phyloP scores from a whole-genome alignment of 306 rosid genomes.

The Medicago ruthenica region DNA sequence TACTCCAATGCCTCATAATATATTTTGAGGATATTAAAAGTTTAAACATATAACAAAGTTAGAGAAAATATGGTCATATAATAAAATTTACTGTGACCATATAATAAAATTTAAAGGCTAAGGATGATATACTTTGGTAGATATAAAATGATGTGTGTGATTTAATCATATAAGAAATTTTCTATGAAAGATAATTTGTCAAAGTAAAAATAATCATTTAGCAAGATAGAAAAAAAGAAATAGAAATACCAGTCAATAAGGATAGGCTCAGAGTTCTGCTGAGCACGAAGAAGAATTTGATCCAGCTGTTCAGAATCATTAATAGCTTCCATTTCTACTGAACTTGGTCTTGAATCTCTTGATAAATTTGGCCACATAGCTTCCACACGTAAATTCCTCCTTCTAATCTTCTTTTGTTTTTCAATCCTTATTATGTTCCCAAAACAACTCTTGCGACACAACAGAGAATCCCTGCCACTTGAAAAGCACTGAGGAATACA shows the following conservation, averaged over 20 bases:
- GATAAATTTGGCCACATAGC: slow-evolving; percentile 75
- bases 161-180: neutral
- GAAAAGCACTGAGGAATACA: slow-evolving; percentile 8
- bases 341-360: slow-evolving; percentile 54
- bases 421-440: slow-evolving; percentile 47
- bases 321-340: slow-evolving; percentile 66
- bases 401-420: slow-evolving; percentile 38
- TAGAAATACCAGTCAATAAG: slow-evolving; percentile 77
- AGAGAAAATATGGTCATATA: too few species aligned
- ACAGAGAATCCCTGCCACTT: slow-evolving; percentile 35
- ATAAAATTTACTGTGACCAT: too few species aligned
- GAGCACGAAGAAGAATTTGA: slow-evolving; percentile 66
- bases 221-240: neutral
- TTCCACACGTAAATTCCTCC: slow-evolving; percentile 53
- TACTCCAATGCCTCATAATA: neutral
- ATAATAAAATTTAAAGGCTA: neutral
- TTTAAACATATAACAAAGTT: too few species aligned
- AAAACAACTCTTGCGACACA: slow-evolving; percentile 41
- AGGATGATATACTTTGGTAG: too few species aligned
- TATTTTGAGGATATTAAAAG: neutral
- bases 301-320: slow-evolving; percentile 71
- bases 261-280: slow-evolving; percentile 62
- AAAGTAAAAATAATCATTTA: neutral
- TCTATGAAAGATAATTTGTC: neutral
- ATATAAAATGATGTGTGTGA: neutral